Base-by-base conservation (phyloP, 2,329 filamentous ascomycete species). In the Mollisiaceae sp. region DNA sequence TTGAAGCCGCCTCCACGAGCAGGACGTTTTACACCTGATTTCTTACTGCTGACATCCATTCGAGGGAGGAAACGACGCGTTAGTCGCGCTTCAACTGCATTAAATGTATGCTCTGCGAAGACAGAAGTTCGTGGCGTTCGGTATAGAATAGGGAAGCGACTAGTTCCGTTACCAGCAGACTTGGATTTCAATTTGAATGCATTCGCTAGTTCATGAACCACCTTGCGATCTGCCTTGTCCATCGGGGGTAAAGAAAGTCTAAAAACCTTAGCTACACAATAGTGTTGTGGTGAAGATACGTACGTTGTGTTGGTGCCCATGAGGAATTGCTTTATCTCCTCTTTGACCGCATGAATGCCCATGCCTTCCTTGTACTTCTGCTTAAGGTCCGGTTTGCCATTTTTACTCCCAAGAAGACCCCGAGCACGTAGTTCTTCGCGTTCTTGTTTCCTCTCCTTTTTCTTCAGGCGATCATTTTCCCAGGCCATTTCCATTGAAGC, bases 191-290 rank as follows among this genome's bases (percentile, higher is more conserved):
- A 80, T 18, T 88, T 89, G 75, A 97, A 87, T 43, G 85, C 84
- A 72, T 86, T 86, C 14, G 92, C 93, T 45, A 97, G 78, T 65
- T 92, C 86, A 76, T 99, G 95, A 20, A 98, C 83, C 6, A 88
- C 80, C 76, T 92, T 94, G 59, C 95, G 89, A 45, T 89, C 85
- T 54, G 85, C 79, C 67, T 93, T 92, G 64, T 92, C 88, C 89
- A 98, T 96, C 0, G 94, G 92, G 2, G 94, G 92, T 27, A 98
- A 82, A 4, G 87, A 81, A 6, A 95, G 82, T 55, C 91, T 93
- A 69, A 36, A 62, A 67, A 63, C 36, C 32, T 70, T 60, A 65
- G 60, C 38, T 54, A 32, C 11, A 27, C 24, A 8, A 20, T 43
- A 22, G 22, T n/a, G 12, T 38, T 18, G n/a, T 9, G 18, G 14